phyloP scores from a whole-genome alignment of 2,329 filamentous ascomycete species.

The Ciborinia camelliae region DNA sequence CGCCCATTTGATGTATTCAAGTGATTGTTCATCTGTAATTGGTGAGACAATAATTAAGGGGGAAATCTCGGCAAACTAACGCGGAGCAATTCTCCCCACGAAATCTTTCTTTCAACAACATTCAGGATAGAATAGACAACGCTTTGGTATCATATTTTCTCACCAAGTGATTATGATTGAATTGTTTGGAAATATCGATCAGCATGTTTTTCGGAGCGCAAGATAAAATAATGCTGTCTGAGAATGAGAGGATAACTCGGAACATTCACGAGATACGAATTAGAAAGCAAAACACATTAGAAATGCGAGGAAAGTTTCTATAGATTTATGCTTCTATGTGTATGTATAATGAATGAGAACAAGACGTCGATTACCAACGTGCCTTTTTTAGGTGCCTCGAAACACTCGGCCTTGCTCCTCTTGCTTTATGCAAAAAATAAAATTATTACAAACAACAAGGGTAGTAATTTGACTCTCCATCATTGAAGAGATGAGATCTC shows the following conservation, averaged over 20 bases:
- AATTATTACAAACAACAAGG: conserved; percentile 37
- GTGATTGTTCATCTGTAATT: neutral
- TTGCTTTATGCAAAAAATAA: neutral
- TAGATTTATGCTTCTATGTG: neutral
- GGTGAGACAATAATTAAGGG: neutral
- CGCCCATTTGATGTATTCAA: neutral
- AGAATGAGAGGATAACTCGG: neutral
- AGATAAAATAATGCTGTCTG: neutral
- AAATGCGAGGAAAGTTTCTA: too few species aligned
- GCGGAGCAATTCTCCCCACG: neutral
- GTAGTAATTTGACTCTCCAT: conserved; percentile 36
- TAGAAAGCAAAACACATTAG: neutral
- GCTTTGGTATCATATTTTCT: neutral
- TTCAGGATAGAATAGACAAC: neutral
- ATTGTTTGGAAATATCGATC: neutral
- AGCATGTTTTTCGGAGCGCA: neutral
- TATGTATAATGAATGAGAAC: neutral
- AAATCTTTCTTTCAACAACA: neutral
- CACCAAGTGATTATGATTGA: neutral
- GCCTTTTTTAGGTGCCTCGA: neutral
- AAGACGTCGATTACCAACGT: too few species aligned
- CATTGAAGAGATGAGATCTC: conserved; percentile 38
- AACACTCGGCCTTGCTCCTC: neutral
- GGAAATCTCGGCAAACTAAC: neutral
- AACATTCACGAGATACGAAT: neutral